phyloP scores from a whole-genome alignment of 2,329 filamentous ascomycete species.

The Arthrobotrys sinensis region DNA sequence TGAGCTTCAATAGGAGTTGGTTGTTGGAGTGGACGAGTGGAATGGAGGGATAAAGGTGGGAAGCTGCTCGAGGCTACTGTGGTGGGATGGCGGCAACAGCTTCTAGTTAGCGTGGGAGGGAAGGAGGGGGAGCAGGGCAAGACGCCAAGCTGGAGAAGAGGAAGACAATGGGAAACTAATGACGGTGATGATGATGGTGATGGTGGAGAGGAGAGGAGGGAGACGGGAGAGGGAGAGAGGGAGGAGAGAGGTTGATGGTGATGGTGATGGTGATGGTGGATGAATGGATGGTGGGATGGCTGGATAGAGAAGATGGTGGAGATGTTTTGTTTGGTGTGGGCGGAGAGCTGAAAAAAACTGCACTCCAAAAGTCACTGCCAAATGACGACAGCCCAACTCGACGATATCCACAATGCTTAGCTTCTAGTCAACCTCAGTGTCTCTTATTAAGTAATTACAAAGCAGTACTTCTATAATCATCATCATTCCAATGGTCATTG shows the following conservation, averaged over 20 bases:
- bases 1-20: conserved; percentile 14
- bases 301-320: conserved; percentile 20
- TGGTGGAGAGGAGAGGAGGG: conserved; percentile 13
- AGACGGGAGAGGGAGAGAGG: conserved; percentile 2
- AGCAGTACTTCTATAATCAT: neutral
- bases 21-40: neutral
- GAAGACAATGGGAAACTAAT: neutral
- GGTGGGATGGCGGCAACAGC: conserved; percentile 18
- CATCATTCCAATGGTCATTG: neutral
- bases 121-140: conserved; percentile 21
- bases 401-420: too few relatives aligned
- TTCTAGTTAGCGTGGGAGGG: conserved; percentile 17
- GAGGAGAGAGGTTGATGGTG: conserved; percentile 30
- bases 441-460: too few relatives aligned
- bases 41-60: conserved; percentile 9
- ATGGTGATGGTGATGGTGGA: conserved; percentile 12
- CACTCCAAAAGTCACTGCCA: conserved; percentile 9
- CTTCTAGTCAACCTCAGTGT: too few relatives aligned
- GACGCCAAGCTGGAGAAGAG: neutral
- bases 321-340: conserved; percentile 7
- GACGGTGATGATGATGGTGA: neutral
- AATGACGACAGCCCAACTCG: conserved; percentile 11
- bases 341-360: conserved; percentile 16
- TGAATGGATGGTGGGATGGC: conserved; percentile 30
- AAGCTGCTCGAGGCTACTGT: neutral